Conservation (phyloP, 2,329 filamentous ascomycete species). For the Elsinoe necatrix region DNA sequence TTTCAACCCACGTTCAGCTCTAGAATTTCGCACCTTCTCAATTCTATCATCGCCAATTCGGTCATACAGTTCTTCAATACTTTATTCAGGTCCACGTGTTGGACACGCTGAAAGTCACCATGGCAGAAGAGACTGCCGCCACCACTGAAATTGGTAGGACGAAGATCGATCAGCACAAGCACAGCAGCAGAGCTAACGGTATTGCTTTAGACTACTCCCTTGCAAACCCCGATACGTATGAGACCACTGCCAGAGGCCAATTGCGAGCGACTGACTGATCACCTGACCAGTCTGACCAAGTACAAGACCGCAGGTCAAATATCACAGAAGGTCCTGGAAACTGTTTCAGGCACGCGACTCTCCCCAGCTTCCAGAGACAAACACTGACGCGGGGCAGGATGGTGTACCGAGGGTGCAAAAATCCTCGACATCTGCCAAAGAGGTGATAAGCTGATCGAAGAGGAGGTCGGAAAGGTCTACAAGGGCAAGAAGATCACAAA, state of each 20-base stretch:
- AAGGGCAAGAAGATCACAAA: conserved; percentile 96
- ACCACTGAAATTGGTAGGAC: neutral
- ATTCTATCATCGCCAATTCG: neutral
- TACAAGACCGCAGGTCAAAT: conserved; percentile 96
- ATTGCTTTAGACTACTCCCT: conserved; percentile 29
- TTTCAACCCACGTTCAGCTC: conserved; percentile 10
- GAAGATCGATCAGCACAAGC: neutral
- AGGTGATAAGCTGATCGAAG: conserved; percentile 89
- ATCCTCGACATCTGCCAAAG: conserved; percentile 90
- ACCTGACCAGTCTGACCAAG: conserved; percentile 97
- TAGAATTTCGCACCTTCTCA: conserved; percentile 14
- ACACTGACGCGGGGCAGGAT: conserved; percentile 38
- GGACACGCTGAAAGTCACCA: neutral
- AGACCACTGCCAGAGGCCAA: neutral
- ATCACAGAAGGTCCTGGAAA: conserved; percentile 88
- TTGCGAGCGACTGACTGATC: conserved; percentile 63
- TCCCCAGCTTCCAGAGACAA: conserved; percentile 1
- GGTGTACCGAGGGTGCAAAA: conserved; percentile 76
- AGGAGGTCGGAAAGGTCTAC: conserved; percentile 92
- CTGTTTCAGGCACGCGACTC: conserved; percentile 52
- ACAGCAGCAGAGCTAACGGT: conserved; percentile 3
- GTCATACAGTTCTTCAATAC: neutral
- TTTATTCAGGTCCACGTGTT: neutral
- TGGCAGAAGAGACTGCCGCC: conserved; percentile 9
- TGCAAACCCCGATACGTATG: conserved; percentile 32